Evolutionary conservation across 257 asterid genomes (phyloP).

Genomic region (Cinchona pubescens): DNA sequence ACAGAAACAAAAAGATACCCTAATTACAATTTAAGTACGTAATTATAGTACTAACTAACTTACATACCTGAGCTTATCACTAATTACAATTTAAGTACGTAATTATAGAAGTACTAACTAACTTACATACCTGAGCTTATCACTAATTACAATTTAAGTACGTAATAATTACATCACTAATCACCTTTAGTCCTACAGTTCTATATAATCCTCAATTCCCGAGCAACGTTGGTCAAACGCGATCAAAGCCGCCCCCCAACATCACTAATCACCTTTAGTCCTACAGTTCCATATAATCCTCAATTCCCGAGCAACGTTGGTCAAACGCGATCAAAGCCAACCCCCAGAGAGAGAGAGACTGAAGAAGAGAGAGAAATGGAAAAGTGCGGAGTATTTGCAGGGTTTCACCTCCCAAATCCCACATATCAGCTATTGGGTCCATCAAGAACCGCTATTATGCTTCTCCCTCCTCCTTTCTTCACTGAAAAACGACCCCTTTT

Average conservation of each 20-base stretch:
- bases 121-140: no score
- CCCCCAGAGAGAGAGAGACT: neutral
- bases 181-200: no score
- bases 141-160: no score
- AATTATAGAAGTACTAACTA: no score
- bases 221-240: neutral
- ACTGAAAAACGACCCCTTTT: constrained; percentile 14
- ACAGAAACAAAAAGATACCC: no score
- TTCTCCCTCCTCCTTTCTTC: constrained; percentile 16
- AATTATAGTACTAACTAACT: no score
- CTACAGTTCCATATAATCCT: neutral
- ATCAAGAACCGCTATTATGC: constrained; percentile 15
- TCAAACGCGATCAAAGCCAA: neutral
- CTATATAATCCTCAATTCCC: neutral
- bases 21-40: no score
- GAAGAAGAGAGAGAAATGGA: neutral
- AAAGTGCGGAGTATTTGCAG: constrained; percentile 23
- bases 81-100: no score
- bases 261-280: no score
- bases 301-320: neutral
- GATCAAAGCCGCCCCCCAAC: neutral
- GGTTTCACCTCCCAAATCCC: constrained; percentile 21
- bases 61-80: no score
- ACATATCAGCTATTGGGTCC: constrained; percentile 18
- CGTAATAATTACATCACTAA: no score